A percentile compares a stretch with the other conserved stretches of the same genome.
Conservation (phyloP, 2,329 filamentous ascomycete species). For the Chaetomiaceae sp. region DNA sequence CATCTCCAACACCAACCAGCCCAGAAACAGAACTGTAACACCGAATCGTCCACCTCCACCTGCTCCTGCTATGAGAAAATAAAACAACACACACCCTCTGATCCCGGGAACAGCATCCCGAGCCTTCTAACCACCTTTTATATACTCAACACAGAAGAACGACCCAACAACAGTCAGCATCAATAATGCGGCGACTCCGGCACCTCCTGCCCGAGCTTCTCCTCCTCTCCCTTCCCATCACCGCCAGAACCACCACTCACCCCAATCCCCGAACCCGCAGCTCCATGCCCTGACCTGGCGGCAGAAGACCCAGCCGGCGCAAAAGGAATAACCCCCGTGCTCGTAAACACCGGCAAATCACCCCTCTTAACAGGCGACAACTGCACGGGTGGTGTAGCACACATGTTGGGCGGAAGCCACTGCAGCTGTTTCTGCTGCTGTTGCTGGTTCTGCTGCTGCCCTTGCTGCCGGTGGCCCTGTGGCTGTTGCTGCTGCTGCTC, state of each 20-base stretch:
- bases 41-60: no score
- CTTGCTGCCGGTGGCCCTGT: no score
- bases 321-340: constrained; percentile 48
- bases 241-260: background rate
- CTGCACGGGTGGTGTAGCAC: constrained; percentile 19
- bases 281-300: background rate
- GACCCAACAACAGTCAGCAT: no score
- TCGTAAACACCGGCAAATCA: constrained; percentile 37
- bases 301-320: constrained; percentile 24
- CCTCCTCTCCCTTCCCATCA: background rate
- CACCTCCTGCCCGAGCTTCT: background rate
- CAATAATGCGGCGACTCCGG: no score
- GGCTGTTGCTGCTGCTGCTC: constrained; percentile 24
- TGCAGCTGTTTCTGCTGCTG: constrained; percentile 34
- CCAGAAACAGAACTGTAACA: no score
- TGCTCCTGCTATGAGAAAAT: no score
- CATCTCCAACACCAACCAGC: no score
- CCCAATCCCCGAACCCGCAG: background rate
- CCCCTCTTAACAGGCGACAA: constrained; percentile 34
- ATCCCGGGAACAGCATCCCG: no score
- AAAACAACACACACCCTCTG: no score
- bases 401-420: constrained; percentile 49
- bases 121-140: no score
- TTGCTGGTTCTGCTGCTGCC: constrained; percentile 7
- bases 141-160: no score